phyloP scores from a whole-genome alignment of 2,329 filamentous ascomycete species.

The Verticillium alfalfae region DNA sequence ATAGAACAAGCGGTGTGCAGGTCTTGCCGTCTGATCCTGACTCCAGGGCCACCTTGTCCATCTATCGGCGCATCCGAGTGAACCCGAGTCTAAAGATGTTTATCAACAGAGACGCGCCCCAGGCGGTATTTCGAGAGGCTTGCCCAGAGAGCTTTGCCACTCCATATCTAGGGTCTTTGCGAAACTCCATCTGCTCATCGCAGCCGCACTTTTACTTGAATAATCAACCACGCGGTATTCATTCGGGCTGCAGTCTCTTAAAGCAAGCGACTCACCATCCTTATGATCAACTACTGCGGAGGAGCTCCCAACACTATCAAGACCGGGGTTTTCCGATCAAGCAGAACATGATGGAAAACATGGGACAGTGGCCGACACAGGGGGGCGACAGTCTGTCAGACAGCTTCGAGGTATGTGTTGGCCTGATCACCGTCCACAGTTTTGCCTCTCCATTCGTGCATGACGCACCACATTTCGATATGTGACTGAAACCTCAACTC shows the following conservation, averaged over 20 bases:
- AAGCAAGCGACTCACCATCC: not conserved
- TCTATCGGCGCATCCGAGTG: not conserved
- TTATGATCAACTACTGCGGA: not conserved
- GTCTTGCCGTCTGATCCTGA: not conserved
- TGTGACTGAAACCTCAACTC: not conserved
- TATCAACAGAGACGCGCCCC: not conserved
- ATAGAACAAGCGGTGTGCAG: conserved; percentile 1
- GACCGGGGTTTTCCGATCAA: not conserved
- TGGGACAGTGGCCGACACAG: conserved; percentile 2
- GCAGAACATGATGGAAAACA: conserved; percentile 4
- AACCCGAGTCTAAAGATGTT: not conserved
- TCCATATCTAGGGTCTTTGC: not conserved
- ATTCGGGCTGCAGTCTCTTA: not conserved
- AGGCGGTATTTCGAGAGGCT: not conserved
- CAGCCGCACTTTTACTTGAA: not conserved
- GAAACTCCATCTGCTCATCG: not conserved
- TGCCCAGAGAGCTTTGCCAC: not conserved
- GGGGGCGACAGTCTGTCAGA: conserved; percentile 8
- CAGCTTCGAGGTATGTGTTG: conserved; percentile 9
- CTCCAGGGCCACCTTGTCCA: not conserved
- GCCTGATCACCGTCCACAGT: not conserved
- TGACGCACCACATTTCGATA: not conserved
- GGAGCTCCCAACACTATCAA: not conserved
- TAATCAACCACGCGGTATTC: not conserved
- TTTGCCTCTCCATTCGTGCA: not conserved